phyloP scores from a whole-genome alignment of 352 stramenopile genomes.

The Elongisporangium undulatum region DNA sequence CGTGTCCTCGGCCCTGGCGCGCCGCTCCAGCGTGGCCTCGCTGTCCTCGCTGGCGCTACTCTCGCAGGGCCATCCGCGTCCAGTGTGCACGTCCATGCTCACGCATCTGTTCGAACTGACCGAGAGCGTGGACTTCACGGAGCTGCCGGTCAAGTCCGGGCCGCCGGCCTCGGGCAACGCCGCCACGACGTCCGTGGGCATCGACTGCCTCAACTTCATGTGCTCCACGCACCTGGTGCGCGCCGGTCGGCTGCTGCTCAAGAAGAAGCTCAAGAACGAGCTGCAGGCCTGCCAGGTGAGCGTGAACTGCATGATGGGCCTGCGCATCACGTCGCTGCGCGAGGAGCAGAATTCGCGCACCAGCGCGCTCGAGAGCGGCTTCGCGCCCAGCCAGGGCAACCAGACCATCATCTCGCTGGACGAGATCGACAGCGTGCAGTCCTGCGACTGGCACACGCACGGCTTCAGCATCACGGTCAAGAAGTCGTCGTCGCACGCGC shows the following conservation, averaged over 20 bases:
- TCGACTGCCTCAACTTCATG: slow-evolving; percentile 84
- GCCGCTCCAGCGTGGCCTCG: slow-evolving; percentile 41
- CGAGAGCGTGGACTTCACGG: slow-evolving; percentile 81
- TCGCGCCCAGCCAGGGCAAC: slow-evolving; percentile 55
- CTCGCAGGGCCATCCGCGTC: slow-evolving; percentile 60
- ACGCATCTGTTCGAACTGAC: slow-evolving; percentile 83
- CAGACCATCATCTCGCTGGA: slow-evolving; percentile 74
- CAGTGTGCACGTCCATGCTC: slow-evolving; percentile 72
- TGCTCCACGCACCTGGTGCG: slow-evolving; percentile 81
- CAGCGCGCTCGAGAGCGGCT: slow-evolving; percentile 36
- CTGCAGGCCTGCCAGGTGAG: slow-evolving; percentile 62
- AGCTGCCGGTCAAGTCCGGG: slow-evolving; percentile 24
- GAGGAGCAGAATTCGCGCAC: slow-evolving; percentile 29
- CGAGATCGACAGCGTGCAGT: slow-evolving; percentile 71
- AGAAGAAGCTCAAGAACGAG: slow-evolving; percentile 81
- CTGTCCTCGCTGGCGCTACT: slow-evolving; percentile 67
- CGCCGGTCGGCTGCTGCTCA: slow-evolving; percentile 52
- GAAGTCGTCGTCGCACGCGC: slow-evolving; percentile 35
- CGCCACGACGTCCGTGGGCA: slow-evolving; percentile 48
- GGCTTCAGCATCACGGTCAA: slow-evolving; percentile 70
- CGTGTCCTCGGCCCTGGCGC: slow-evolving; percentile 17
- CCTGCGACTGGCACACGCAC: slow-evolving; percentile 66
- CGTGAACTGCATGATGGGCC: slow-evolving; percentile 86
- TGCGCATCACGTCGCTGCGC: slow-evolving; percentile 63
- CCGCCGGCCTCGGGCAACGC: slow-evolving; percentile 23